Conservation (phyloP, 1,284 basidiomycete genomes). For the Ceratobasidium sp. region DNA sequence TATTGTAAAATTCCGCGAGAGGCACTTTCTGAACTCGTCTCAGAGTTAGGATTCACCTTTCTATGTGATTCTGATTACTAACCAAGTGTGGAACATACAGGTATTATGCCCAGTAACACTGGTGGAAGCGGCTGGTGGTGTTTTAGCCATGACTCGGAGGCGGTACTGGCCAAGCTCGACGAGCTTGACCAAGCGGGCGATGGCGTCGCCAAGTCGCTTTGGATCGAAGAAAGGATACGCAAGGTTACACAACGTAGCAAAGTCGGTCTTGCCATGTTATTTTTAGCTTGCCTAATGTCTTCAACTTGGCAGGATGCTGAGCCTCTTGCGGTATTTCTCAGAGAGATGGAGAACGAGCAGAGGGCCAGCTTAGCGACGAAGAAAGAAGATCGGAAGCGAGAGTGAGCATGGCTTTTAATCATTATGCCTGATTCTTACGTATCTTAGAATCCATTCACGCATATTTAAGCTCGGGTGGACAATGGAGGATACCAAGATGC, state of each 20-base stretch:
- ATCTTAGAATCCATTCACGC: constrained; percentile 9
- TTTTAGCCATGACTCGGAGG: neutral
- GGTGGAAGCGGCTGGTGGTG: neutral
- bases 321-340: neutral
- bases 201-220: neutral
- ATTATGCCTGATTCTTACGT: neutral
- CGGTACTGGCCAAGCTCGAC: constrained; percentile 3
- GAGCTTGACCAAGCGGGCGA: neutral
- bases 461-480: constrained; percentile 17
- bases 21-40: neutral
- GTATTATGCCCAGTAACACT: neutral
- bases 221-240: neutral
- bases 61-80: neutral
- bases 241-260: neutral
- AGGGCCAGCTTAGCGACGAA: neutral
- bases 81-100: neutral
- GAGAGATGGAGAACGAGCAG: neutral
- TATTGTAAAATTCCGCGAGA: neutral
- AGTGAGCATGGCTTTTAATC: neutral
- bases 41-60: neutral
- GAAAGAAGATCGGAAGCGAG: neutral
- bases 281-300: neutral
- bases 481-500: neutral
- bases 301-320: neutral
- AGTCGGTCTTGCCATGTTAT: neutral